Base-by-base conservation (phyloP, 139 green algal genomes). In the Coccomyxa sp. region DNA sequence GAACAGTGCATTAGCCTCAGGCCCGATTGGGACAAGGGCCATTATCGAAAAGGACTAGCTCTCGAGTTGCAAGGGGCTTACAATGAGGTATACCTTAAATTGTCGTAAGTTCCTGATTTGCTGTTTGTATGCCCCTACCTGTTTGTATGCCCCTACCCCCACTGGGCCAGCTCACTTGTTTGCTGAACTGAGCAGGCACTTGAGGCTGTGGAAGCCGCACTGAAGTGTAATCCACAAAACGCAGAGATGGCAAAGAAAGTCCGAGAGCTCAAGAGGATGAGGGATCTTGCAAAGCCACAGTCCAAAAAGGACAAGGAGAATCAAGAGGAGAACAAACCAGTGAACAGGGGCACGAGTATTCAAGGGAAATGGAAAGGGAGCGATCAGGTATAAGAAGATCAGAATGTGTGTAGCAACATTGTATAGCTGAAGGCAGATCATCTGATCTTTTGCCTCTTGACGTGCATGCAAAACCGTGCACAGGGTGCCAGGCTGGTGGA, bases 1-100 rank as follows among this genome's bases (percentile, higher is more conserved):
- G 89, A 96, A 18, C 80, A 88, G 28, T 93, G 91, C 87, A 93
- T 98, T 25, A 77, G 82, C 16, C 85, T 98, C 51, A 88, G 88
- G 32, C 94, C 95, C 0, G 88, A 95, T 0, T 99, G 92, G 92
- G 91, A 98, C 77, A 98, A 98, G 86, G 95, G 89, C 17, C 88
- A 90, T 67, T 93, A 90, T 83, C 81, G 91, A 13, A 90, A 90
- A 38, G 88, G 80, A 18, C 67, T 83, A 30, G 89, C 79, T 11
- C 78, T 89, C 12, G 85, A 88, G 66, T 74, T 67, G 10, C 17
- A 79, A 79, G 87, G 83, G 3, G 71, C 79, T 28, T 68, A 82
- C 16, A 79, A 84, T 0, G 84, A 92, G 88, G 88, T 90, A 77
- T 32, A 82, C 30, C 76, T 27, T 80, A 12, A 58, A 78, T 27